Evolutionary conservation across 345 rosid species (phyloP).

Genomic region (Durio zibethinus): DNA sequence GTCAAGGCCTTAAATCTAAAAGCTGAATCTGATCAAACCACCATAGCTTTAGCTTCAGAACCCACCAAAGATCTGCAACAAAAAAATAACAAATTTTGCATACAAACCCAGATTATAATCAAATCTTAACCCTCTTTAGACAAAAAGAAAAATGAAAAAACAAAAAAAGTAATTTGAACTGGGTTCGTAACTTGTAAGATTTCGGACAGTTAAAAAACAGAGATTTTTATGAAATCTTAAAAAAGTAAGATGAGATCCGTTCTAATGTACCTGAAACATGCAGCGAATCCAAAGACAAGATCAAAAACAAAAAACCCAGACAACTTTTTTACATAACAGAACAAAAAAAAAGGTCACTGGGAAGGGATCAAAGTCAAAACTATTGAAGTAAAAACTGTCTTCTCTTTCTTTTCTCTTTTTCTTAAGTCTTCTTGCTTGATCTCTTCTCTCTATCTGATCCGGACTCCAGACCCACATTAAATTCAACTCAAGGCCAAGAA

Average conservation of each 20-base stretch:
- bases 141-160: background rate
- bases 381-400: background rate
- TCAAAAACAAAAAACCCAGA: slow-evolving; percentile 16
- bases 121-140: background rate
- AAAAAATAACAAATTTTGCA: background rate
- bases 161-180: slow-evolving; percentile 8
- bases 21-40: slow-evolving; percentile 30
- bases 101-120: slow-evolving; percentile 7
- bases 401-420: background rate
- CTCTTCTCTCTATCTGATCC: slow-evolving; percentile 12
- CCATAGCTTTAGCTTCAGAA: slow-evolving; percentile 6
- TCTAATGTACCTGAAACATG: slow-evolving; percentile 14
- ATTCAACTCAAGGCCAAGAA: slow-evolving; percentile 15
- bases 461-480: slow-evolving; percentile 22
- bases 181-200: slow-evolving; percentile 13
- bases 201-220: background rate
- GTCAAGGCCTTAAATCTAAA: slow-evolving; percentile 4
- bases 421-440: background rate
- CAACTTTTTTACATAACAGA: background rate
- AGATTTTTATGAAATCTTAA: background rate
- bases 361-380: slow-evolving; percentile 8
- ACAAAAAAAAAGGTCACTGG: background rate
- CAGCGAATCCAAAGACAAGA: slow-evolving; percentile 7
- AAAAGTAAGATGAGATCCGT: slow-evolving; percentile 7
- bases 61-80: slow-evolving; percentile 32